Percentiles rank a stretch among this genome's conserved stretches.
phyloP scores from a whole-genome alignment of 176 grass and related monocot species.

The Cenchrus fungigraminus region DNA sequence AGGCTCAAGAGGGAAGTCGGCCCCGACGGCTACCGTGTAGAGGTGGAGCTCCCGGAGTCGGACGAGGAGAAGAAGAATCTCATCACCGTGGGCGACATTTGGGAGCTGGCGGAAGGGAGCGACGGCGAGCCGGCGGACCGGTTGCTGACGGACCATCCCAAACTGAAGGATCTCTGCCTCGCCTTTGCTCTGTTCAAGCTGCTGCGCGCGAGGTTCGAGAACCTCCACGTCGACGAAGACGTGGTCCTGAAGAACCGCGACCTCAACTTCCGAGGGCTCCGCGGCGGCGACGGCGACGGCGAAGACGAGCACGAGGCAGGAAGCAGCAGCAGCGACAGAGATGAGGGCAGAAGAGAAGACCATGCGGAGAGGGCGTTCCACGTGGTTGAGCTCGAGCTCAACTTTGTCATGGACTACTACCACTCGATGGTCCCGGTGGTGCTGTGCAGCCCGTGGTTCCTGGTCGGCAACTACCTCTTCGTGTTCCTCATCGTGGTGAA shows the following conservation, averaged over 20 bases:
- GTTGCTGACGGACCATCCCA: not conserved
- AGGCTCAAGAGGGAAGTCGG: not conserved
- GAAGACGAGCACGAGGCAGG: not conserved
- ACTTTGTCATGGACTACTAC: slow-evolving; percentile 17
- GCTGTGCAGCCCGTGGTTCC: not conserved
- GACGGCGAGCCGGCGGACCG: not conserved
- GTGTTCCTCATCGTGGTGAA: slow-evolving; percentile 33
- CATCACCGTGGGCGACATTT: not conserved
- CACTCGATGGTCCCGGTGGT: slow-evolving; percentile 12
- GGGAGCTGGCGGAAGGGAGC: not conserved
- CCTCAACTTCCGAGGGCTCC: slow-evolving; percentile 3
- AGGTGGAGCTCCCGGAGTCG: not conserved
- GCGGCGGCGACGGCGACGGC: too few species aligned
- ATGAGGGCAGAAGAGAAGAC: not conserved
- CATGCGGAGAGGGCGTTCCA: not conserved
- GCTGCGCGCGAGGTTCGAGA: not conserved
- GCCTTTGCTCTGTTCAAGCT: slow-evolving; percentile 32
- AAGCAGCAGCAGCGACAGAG: not conserved
- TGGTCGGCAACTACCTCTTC: slow-evolving; percentile 11
- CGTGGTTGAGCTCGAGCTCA: slow-evolving; percentile 20
- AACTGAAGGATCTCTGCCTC: slow-evolving; percentile 31
- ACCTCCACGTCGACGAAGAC: not conserved
- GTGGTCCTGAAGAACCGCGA: not conserved
- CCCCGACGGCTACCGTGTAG: not conserved
- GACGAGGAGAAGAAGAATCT: slow-evolving; percentile 2